Conservation (phyloP, 257 asterid genomes). For the Lantana camara region DNA sequence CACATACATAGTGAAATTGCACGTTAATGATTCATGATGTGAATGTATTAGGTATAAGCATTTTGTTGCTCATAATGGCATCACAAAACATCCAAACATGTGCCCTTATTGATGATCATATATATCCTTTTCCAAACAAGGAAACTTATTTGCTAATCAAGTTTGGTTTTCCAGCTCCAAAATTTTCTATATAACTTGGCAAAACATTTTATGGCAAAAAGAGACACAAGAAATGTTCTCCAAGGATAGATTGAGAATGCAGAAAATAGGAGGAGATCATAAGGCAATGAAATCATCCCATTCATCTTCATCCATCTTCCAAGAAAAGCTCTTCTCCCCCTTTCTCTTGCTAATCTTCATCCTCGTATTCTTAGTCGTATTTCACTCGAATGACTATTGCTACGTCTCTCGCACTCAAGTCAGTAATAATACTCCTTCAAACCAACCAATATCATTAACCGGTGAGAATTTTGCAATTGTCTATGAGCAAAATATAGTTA, state of each 20-base stretch:
- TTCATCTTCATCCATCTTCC: not conserved
- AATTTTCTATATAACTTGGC: not conserved
- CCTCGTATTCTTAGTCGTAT: constrained; percentile 4
- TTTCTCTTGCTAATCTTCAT: constrained; percentile 8
- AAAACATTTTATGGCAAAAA: not conserved
- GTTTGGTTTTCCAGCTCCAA: not conserved
- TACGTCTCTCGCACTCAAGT: constrained; percentile 14
- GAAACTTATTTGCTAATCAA: not conserved
- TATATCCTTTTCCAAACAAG: not conserved
- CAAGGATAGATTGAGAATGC: not conserved
- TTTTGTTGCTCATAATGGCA: too few relatives aligned
- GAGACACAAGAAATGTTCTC: not conserved
- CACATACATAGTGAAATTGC: too few relatives aligned
- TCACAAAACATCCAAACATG: too few relatives aligned
- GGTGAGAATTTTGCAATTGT: too few relatives aligned
- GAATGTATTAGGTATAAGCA: too few relatives aligned
- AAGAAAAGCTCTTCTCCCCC: constrained; percentile 17
- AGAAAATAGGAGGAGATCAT: not conserved
- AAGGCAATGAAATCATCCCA: constrained; percentile 4
- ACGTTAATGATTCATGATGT: too few relatives aligned
- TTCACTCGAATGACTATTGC: constrained; percentile 19
- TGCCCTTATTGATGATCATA: too few relatives aligned
- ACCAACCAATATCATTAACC: not conserved
- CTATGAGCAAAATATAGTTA: too few relatives aligned
- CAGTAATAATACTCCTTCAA: not conserved